Evolutionary conservation across 2,329 filamentous ascomycete species (phyloP).

Genomic region (Trichophyton mentagrophytes): DNA sequence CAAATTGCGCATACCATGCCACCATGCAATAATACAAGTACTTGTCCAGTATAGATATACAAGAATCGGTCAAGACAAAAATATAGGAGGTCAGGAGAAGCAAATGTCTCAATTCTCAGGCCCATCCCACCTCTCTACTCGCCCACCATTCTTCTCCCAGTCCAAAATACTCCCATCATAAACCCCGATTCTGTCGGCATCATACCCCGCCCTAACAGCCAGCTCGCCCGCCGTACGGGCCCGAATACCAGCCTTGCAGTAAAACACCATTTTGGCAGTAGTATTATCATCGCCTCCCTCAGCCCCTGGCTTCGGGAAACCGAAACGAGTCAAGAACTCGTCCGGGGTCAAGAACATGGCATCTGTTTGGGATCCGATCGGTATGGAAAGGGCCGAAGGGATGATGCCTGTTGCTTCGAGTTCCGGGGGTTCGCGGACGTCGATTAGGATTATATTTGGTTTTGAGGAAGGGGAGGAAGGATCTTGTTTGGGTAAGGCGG

Average conservation of each 20-base stretch:
- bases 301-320: conserved; percentile 54
- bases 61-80: background rate
- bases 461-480: conserved; percentile 17
- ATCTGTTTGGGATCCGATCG: conserved; percentile 63
- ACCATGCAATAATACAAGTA: too few relatives aligned
- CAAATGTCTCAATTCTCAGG: background rate
- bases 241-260: conserved; percentile 84
- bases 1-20: too few relatives aligned
- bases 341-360: conserved; percentile 61
- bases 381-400: conserved; percentile 70
- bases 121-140: conserved; percentile 38
- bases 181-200: conserved; percentile 44
- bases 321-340: conserved; percentile 74
- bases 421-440: conserved; percentile 38
- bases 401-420: conserved; percentile 45
- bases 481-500: conserved; percentile 20
- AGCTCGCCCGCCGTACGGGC: conserved; percentile 63
- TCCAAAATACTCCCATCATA: conserved; percentile 51
- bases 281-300: conserved; percentile 20
- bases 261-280: conserved; percentile 56
- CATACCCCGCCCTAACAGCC: conserved; percentile 65
- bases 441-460: conserved; percentile 27
- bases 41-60: background rate
- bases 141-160: conserved; percentile 63
- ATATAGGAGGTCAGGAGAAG: background rate